These are phyloP conservation scores for Exophiala mesophila DNA, from an alignment of 2,329 filamentous ascomycete genomes.

Conservation along the genomic window DNA sequence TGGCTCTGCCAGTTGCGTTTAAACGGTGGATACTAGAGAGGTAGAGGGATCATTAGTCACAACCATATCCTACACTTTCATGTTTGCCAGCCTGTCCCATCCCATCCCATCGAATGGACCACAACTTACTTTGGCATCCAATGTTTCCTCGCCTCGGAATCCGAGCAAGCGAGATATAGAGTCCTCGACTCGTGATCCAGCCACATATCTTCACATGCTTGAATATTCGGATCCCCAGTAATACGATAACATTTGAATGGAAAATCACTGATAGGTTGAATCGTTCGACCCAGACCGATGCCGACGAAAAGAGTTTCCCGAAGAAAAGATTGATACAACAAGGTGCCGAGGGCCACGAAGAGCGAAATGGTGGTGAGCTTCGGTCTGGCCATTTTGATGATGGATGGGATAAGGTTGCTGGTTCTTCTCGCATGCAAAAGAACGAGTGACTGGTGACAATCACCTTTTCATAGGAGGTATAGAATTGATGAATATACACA, in stretches of 20 bases:
- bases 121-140: slow-evolving; percentile 27
- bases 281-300: slow-evolving; percentile 30
- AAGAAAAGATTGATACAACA: slow-evolving; percentile 31
- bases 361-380: slow-evolving; percentile 10
- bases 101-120: too few relatives aligned
- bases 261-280: slow-evolving; percentile 32
- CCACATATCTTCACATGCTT: slow-evolving; percentile 32
- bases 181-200: slow-evolving; percentile 27
- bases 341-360: slow-evolving; percentile 21
- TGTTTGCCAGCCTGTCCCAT: too few relatives aligned
- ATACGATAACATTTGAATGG: slow-evolving; percentile 28
- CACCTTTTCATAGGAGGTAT: too few relatives aligned
- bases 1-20: slow-evolving; percentile 25
- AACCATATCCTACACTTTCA: not conserved
- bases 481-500: too few relatives aligned
- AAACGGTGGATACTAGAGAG: slow-evolving; percentile 18
- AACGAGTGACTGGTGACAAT: too few relatives aligned
- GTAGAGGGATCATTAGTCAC: not conserved
- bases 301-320: slow-evolving; percentile 28
- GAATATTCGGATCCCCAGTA: slow-evolving; percentile 27
- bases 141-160: slow-evolving; percentile 20
- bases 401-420: too few relatives aligned
- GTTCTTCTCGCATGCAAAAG: too few relatives aligned
- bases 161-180: slow-evolving; percentile 29
- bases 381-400: slow-evolving; percentile 11